Base-by-base conservation (phyloP, 345 rosid species). In the Populus nigra region DNA sequence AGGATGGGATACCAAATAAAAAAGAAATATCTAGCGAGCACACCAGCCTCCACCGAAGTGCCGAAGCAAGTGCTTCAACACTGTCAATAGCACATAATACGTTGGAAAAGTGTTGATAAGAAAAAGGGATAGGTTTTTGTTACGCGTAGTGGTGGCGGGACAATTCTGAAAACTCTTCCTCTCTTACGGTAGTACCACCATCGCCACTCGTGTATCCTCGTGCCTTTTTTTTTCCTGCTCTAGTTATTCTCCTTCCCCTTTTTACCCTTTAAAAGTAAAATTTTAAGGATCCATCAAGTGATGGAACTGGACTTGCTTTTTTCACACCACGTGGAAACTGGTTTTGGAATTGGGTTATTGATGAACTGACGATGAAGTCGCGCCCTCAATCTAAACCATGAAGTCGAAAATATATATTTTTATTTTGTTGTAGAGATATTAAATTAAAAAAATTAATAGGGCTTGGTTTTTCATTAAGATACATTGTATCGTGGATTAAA, bases 61-160 rank as follows among this genome's bases (percentile, higher is more conserved):
- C 50, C 25, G 27, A 65, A 74, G 41, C 39, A 53, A 72, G 76
- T 72, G 84, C 83, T 66, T 63, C 50, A 72, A 59, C 76, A 63
- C 71, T n/a, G 65, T 72, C 83, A 55, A 67, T 22, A 16, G 33
- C 49, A 8, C 65, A 23, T n/a, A 59, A 23, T 36, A 15, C 4
- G 35, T 57, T 59, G 73, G 49, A 68, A 68, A 73, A 61, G 73
- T 31, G 73, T 38, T 5, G 43, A 78, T 5, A 22, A 8, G 38
- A 7, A 25, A 36, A 25, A 47, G 15, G 11, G 23, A 33, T 49
- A 67, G 29, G 69, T 47, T 74, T 43, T 31, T 33, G 75, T 36
- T 36, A 22, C 59, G 5, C 59, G 47, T 70, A 43, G 81, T 78
- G 80, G 81, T 73, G 78, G 78, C 76, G 76, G 81, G 39, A 79